Percentiles rank a stretch among this genome's conserved stretches.
Conservation (phyloP, 1,284 basidiomycete species). For the Peniophora sp. region DNA sequence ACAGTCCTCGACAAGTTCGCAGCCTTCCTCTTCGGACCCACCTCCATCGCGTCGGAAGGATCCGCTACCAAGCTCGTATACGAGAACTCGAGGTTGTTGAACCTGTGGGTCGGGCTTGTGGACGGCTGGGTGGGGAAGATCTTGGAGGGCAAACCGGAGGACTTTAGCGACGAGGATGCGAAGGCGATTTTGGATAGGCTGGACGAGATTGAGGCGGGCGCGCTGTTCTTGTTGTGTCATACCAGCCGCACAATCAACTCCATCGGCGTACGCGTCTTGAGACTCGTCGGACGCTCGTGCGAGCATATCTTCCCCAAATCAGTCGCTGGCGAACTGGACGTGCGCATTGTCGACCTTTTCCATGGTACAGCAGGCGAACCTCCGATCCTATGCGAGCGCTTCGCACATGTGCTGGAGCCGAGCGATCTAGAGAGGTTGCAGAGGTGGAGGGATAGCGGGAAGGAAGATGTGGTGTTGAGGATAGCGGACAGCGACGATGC, state of each 20-base stretch:
- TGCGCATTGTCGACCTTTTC: slow-evolving; percentile 42
- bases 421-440: slow-evolving; percentile 50
- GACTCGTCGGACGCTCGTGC: slow-evolving; percentile 39
- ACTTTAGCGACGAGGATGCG: slow-evolving; percentile 31
- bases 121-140: slow-evolving; percentile 57
- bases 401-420: slow-evolving; percentile 57
- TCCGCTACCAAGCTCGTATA: slow-evolving; percentile 55
- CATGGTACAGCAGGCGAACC: slow-evolving; percentile 32
- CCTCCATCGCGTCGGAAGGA: slow-evolving; percentile 60
- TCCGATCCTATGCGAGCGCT: slow-evolving; percentile 47
- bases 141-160: slow-evolving; percentile 31
- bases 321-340: slow-evolving; percentile 15
- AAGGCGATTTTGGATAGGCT: slow-evolving; percentile 32
- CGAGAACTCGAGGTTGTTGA: slow-evolving; percentile 57
- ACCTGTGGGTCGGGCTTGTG: slow-evolving; percentile 72
- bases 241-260: slow-evolving; percentile 40
- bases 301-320: slow-evolving; percentile 31
- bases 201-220: slow-evolving; percentile 64
- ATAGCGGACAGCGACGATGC: slow-evolving; percentile 61
- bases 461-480: slow-evolving; percentile 45
- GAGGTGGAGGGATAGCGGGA: slow-evolving; percentile 52
- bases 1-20: slow-evolving; percentile 66
- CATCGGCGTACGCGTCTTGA: slow-evolving; percentile 54
- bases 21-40: slow-evolving; percentile 72
- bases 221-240: slow-evolving; percentile 75